These are phyloP conservation scores for Nemania abortiva DNA, from an alignment of 2,329 filamentous ascomycete genomes.

Conservation along the genomic window DNA sequence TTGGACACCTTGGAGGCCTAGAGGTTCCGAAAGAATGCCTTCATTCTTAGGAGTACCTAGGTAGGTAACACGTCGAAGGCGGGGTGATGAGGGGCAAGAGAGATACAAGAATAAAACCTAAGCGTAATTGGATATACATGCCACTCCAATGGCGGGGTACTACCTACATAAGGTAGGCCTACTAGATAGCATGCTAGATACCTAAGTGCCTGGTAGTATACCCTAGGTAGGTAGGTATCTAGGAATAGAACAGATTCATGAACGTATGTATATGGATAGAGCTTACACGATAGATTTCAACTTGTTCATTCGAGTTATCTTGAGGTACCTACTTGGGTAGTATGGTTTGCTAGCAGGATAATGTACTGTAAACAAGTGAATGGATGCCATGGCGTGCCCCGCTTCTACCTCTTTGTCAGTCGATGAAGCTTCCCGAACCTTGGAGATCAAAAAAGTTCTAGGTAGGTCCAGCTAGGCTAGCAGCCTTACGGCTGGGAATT, in stretches of 20 bases:
- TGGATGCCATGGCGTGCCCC: slow-evolving; percentile 22
- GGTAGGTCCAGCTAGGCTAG: slow-evolving; percentile 8
- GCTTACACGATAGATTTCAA: not conserved
- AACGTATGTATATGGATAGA: no score
- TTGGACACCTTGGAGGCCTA: not conserved
- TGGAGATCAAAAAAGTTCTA: slow-evolving; percentile 41
- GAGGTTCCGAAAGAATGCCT: not conserved
- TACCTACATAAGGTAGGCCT: not conserved
- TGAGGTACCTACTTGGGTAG: not conserved
- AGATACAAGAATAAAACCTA: not conserved
- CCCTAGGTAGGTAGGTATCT: no score
- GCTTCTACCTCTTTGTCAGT: slow-evolving; percentile 41
- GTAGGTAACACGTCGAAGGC: slow-evolving; percentile 11
- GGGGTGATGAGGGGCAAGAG: slow-evolving; percentile 41
- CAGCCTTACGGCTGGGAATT: not conserved
- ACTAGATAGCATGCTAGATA: no score
- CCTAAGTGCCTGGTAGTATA: no score
- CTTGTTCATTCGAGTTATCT: not conserved
- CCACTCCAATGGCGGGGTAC: slow-evolving; percentile 31
- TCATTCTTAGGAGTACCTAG: not conserved
- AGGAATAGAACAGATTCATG: no score
- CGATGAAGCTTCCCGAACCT: slow-evolving; percentile 51
- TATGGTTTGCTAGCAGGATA: not conserved
- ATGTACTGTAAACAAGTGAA: not conserved
- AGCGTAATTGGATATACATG: slow-evolving; percentile 9